These are phyloP conservation scores for Sugiyamaella floridensis DNA, from an alignment of 805 yeast species.

Conservation along the genomic window DNA sequence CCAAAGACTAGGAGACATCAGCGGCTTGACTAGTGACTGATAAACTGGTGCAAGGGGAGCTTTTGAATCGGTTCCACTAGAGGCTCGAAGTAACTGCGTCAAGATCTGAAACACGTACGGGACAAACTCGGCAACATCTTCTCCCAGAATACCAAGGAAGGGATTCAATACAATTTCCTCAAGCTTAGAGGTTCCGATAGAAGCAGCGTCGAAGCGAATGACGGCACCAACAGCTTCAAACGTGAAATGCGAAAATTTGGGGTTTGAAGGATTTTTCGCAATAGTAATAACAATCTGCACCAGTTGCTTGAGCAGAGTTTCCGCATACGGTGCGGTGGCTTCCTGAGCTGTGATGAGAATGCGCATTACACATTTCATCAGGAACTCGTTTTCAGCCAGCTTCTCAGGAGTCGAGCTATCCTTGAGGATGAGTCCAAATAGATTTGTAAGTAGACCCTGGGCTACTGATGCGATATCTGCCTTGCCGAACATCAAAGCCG, in stretches of 20 bases:
- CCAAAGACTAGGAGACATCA: constrained; percentile 89
- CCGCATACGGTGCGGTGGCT: constrained; percentile 27
- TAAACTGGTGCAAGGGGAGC: constrained; percentile 56
- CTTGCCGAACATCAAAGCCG: constrained; percentile 57
- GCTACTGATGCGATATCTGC: constrained; percentile 61
- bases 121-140: constrained; percentile 87
- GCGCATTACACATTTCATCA: constrained; percentile 84
- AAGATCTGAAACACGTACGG: constrained; percentile 92
- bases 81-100: constrained; percentile 61
- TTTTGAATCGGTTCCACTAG: constrained; percentile 37
- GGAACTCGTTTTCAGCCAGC: constrained; percentile 88
- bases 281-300: constrained; percentile 63
- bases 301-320: constrained; percentile 53
- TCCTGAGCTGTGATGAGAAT: constrained; percentile 68
- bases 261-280: constrained; percentile 89
- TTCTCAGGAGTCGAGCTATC: constrained; percentile 64
- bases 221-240: constrained; percentile 84
- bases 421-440: constrained; percentile 60
- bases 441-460: constrained; percentile 52
- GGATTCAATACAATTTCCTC: constrained; percentile 58
- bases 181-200: constrained; percentile 32
- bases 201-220: constrained; percentile 43
- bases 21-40: constrained; percentile 64
- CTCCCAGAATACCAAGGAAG: constrained; percentile 58
- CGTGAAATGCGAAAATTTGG: constrained; percentile 81